Conservation (phyloP, 495 filamentous ascomycete species). For the Neurospora sp. region DNA sequence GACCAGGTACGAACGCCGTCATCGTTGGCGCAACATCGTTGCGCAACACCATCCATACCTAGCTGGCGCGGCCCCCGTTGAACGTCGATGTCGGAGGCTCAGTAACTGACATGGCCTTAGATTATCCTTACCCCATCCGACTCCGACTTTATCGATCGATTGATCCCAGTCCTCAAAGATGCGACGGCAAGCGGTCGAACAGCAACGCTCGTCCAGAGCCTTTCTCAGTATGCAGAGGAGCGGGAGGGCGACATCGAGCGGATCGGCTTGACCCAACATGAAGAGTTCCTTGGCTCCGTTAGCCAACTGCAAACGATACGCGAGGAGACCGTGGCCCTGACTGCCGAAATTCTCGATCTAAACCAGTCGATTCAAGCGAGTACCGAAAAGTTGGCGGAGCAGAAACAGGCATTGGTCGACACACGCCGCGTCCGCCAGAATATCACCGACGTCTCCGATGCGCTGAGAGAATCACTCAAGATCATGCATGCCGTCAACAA, state of each 20-base stretch:
- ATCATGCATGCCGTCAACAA: slow-evolving; percentile 90
- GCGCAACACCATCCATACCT: not conserved
- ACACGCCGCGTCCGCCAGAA: slow-evolving; percentile 89
- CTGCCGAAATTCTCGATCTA: slow-evolving; percentile 81
- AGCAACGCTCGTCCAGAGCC: slow-evolving; percentile 60
- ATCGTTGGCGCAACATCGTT: slow-evolving; percentile 1
- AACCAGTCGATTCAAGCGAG: slow-evolving; percentile 94
- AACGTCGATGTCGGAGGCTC: not conserved
- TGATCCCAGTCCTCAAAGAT: slow-evolving; percentile 88
- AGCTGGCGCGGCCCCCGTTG: not conserved
- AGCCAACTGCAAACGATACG: slow-evolving; percentile 85
- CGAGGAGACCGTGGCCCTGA: slow-evolving; percentile 77
- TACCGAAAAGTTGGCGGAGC: slow-evolving; percentile 86
- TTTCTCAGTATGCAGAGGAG: slow-evolving; percentile 72
- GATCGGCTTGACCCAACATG: slow-evolving; percentile 91
- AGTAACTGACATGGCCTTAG: slow-evolving; percentile 31
- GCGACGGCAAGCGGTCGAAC: slow-evolving; percentile 68
- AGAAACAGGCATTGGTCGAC: slow-evolving; percentile 89
- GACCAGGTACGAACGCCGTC: slow-evolving; percentile 28
- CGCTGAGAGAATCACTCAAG: slow-evolving; percentile 82
- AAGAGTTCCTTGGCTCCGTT: slow-evolving; percentile 89
- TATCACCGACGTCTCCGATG: slow-evolving; percentile 85
- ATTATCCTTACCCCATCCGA: slow-evolving; percentile 88
- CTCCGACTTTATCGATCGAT: slow-evolving; percentile 85
- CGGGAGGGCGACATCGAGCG: slow-evolving; percentile 87